A percentile compares a stretch with the other conserved stretches of the same genome.
These are phyloP conservation scores for Ceratobasidium sp. DNA, from an alignment of 1,284 basidiomycete genomes.

Conservation along the genomic window DNA sequence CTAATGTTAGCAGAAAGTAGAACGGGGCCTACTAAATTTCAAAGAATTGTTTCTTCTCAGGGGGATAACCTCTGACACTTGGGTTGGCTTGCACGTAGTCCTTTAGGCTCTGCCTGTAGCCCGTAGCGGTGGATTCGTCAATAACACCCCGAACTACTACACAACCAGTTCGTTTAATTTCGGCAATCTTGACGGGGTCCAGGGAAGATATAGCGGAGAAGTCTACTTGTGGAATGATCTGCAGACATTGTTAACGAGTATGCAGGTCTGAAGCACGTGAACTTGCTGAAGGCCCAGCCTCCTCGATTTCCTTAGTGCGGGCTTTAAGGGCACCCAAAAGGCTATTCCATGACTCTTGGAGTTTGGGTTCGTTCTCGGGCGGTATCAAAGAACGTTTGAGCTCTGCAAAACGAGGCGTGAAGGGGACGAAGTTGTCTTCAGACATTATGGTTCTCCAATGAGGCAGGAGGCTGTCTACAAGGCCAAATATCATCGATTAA, in stretches of 20 bases:
- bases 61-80: constrained; percentile 54
- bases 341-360: constrained; percentile 28
- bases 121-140: constrained; percentile 59
- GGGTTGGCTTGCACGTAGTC: constrained; percentile 67
- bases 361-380: constrained; percentile 14
- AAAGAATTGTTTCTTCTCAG: constrained; percentile 72
- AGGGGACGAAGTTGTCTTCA: constrained; percentile 15
- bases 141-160: constrained; percentile 71
- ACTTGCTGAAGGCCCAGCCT: constrained; percentile 22
- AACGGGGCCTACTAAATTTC: constrained; percentile 63
- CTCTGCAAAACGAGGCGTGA: constrained; percentile 27
- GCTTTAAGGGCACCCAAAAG: constrained; percentile 12
- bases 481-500: constrained; percentile 2
- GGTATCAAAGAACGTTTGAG: constrained; percentile 22
- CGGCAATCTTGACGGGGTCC: constrained; percentile 56
- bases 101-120: constrained; percentile 64
- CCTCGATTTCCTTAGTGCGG: constrained; percentile 26
- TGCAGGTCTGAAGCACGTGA: neutral
- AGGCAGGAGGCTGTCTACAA: neutral
- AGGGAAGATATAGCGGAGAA: constrained; percentile 63
- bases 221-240: constrained; percentile 65
- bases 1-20: neutral
- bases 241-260: constrained; percentile 46
- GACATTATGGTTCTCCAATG: constrained; percentile 1
- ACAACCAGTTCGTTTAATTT: constrained; percentile 63